phyloP scores from a whole-genome alignment of 345 rosid genomes.

The Luvunga scandens region DNA sequence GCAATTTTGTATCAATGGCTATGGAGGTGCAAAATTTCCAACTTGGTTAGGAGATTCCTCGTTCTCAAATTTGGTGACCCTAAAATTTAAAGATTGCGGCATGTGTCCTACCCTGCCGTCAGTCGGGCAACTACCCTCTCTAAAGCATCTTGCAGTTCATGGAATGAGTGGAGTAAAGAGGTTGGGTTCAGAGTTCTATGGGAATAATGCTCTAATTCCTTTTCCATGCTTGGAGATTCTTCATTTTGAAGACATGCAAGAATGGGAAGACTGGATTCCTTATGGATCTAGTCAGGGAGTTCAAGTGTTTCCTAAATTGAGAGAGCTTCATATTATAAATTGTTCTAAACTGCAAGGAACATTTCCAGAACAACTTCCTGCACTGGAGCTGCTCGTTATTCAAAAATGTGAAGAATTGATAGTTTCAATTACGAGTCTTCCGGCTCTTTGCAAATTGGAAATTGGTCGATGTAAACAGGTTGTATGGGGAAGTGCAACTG shows the following conservation, averaged over 20 bases:
- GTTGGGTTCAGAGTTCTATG: background rate
- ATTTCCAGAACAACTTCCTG: conserved; percentile 20
- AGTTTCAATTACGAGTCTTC: background rate
- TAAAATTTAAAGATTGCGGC: background rate
- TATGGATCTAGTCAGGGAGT: background rate
- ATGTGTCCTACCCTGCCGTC: background rate
- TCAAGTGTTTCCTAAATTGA: conserved; percentile 28
- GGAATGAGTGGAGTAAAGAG: background rate
- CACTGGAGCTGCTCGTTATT: conserved; percentile 9
- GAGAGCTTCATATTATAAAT: conserved; percentile 21
- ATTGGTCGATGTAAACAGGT: conserved; percentile 7
- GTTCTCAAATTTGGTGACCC: background rate
- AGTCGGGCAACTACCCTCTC: background rate
- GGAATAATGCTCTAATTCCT: background rate
- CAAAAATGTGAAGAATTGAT: background rate
- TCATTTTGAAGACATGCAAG: conserved; percentile 20
- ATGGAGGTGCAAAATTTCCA: background rate
- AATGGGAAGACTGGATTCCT: conserved; percentile 34
- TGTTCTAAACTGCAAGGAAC: conserved; percentile 24
- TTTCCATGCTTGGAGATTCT: conserved; percentile 9
- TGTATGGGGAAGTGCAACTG: background rate
- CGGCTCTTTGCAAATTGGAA: background rate
- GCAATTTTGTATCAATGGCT: background rate
- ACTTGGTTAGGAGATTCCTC: conserved; percentile 17
- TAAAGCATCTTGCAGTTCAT: background rate